Evolutionary conservation across 495 filamentous ascomycete genomes (phyloP), one percentile per base, ranked within the genome.

Genomic region (Aspergillus conjunctus): DNA sequence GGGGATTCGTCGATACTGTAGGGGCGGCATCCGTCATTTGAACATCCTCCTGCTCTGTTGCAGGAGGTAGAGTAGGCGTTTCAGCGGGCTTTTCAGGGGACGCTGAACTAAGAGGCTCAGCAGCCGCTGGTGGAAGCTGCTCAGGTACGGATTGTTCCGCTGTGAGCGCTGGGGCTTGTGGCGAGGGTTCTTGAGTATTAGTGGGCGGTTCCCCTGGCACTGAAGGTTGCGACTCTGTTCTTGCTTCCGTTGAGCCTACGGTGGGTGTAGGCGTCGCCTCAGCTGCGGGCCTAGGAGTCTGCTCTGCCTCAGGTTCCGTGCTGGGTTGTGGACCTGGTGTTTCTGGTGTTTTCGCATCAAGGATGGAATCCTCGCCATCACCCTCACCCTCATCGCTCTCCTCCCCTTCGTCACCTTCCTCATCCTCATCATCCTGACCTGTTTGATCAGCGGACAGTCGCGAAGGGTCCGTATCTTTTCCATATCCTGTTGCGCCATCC

Each of bases 341-440:
- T 45, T 79, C 76, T 31, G 74, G 74, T 7, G 65, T 84, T 74
- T 65, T 85, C 71, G 55, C 79, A 71, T 73, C 84, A 65, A 66
- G 75, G 82, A 70, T 84, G 73, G 58, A 75, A 60, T 87, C 85
- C 39, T 83, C 86, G 21, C 78, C 83, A 34, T 84, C 79, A 34
- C 82, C 83, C 7, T 76, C 79, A 39, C 88, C 87, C 0, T 83
- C 77, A 10, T 76, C 76, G 9, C 72, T 71, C 11, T 72, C 71
- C 0, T 83, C 79, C 8, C 78, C 77, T 14, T 75, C 73, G 1
- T 73, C 72, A 17, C 60, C 66, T 18, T 68, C 67, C 22, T 70
- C 75, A 12, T 78, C 75, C 1, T 79, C 73, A 10, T 77, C 73
- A 22, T 77, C 72, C 58, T 83, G 72, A 71, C 79, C 68, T 15